phyloP scores from a whole-genome alignment of 495 filamentous ascomycete genomes.

The Tuber umbilicatum region DNA sequence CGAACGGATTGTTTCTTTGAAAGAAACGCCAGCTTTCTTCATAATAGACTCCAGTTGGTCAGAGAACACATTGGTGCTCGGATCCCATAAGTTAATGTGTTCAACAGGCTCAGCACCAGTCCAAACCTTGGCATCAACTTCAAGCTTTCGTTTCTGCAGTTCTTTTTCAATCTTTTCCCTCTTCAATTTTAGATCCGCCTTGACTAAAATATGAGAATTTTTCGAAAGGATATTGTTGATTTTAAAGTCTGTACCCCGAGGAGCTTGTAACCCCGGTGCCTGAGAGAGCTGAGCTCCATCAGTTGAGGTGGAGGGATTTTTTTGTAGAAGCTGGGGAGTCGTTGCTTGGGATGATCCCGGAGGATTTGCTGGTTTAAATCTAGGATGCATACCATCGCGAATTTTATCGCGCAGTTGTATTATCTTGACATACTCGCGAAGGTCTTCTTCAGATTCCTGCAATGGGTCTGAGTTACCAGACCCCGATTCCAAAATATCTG shows the following conservation, averaged over 20 bases:
- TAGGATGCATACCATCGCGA: conserved; percentile 65
- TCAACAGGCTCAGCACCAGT: conserved; percentile 11
- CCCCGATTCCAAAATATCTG: not conserved
- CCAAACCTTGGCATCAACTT: conserved; percentile 32
- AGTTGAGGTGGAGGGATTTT: conserved; percentile 22
- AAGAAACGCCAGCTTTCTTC: conserved; percentile 30
- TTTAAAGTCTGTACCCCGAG: conserved; percentile 47
- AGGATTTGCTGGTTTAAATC: conserved; percentile 58
- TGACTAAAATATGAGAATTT: conserved; percentile 76
- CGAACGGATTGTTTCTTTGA: conserved; percentile 12
- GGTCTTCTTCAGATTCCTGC: conserved; percentile 34
- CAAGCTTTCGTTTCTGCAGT: conserved; percentile 55
- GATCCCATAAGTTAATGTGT: conserved; percentile 16
- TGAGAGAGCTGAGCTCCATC: conserved; percentile 44
- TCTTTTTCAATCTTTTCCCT: conserved; percentile 71
- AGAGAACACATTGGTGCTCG: not conserved
- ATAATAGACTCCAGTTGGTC: conserved; percentile 25
- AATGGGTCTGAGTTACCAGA: not conserved
- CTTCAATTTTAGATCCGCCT: conserved; percentile 73
- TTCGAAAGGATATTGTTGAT: conserved; percentile 75
- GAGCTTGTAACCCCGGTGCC: conserved; percentile 37
- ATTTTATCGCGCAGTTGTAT: conserved; percentile 69
- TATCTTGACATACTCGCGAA: conserved; percentile 64
- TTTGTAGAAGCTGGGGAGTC: conserved; percentile 44
- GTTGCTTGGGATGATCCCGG: conserved; percentile 35